Conservation (phyloP, 1,284 basidiomycete species). For the Ceratobasidium sp. region DNA sequence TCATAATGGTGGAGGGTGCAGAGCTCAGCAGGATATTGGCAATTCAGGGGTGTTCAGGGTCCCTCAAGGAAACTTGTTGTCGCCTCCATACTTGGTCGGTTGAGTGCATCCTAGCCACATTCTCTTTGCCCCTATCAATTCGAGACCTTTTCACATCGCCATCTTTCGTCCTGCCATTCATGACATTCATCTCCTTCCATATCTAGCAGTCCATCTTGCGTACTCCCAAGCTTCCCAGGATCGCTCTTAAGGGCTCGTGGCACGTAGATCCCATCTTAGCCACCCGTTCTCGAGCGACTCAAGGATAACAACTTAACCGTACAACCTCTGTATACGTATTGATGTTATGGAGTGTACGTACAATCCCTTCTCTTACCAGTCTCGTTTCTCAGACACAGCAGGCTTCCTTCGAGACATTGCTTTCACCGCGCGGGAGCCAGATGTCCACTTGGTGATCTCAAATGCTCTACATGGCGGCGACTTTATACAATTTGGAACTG, state of each 20-base stretch:
- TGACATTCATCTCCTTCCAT: background rate
- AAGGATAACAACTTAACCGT: background rate
- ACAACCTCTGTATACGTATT: background rate
- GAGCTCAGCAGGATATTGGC: background rate
- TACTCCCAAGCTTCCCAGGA: background rate
- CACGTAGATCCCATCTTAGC: slow-evolving; percentile 15
- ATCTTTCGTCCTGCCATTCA: background rate
- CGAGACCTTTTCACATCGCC: background rate
- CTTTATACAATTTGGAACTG: slow-evolving; percentile 23
- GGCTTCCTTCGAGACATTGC: slow-evolving; percentile 34
- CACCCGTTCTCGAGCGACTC: background rate
- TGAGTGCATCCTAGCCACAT: slow-evolving; percentile 19
- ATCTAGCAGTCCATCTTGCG: background rate
- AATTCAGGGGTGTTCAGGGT: slow-evolving; percentile 13
- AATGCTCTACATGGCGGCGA: slow-evolving; percentile 38
- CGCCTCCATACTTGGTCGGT: slow-evolving; percentile 2
- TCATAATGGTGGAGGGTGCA: slow-evolving; percentile 36
- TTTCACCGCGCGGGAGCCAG: slow-evolving; percentile 9
- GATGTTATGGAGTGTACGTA: slow-evolving; percentile 24
- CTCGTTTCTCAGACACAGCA: background rate
- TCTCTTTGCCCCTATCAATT: background rate
- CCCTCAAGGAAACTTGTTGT: background rate
- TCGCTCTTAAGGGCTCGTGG: slow-evolving; percentile 2
- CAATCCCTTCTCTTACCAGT: background rate
- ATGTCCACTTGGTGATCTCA: slow-evolving; percentile 17